Evolutionary conservation across 2,329 filamentous ascomycete species (phyloP).

Genomic region (Fusarium duplospermum): DNA sequence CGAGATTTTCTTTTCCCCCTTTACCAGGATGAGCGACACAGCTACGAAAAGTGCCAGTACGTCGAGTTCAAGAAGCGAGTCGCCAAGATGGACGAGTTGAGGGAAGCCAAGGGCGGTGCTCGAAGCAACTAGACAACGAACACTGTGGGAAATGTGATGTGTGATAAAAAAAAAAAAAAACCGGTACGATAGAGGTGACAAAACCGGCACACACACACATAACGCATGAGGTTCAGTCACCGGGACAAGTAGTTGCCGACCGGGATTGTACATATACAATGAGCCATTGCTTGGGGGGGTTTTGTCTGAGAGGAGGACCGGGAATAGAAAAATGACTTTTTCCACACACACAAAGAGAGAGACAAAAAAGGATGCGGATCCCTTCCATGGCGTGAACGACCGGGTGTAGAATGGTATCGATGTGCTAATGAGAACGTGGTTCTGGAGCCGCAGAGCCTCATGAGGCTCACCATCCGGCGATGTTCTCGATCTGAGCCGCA

Average conservation of each 20-base stretch:
- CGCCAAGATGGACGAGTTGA: constrained; percentile 97
- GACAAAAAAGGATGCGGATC: constrained; percentile 25
- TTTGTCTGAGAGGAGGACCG: constrained; percentile 38
- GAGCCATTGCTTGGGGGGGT: constrained; percentile 17
- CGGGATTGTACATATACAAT: constrained; percentile 49
- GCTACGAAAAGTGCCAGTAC: constrained; percentile 99
- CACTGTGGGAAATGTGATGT: not conserved
- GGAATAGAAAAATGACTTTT: constrained; percentile 43
- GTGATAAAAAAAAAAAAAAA: not conserved
- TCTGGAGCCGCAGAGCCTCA: constrained; percentile 36
- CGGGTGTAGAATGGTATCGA: constrained; percentile 31
- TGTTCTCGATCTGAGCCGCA: constrained; percentile 29
- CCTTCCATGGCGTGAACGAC: constrained; percentile 32
- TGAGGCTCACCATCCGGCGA: constrained; percentile 10
- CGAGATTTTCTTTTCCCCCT: constrained; percentile 13
- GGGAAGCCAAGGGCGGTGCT: constrained; percentile 83
- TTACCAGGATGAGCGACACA: constrained; percentile 88
- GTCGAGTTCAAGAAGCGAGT: constrained; percentile 98
- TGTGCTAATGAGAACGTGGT: constrained; percentile 40
- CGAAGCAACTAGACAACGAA: constrained; percentile 78
- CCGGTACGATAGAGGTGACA: not conserved
- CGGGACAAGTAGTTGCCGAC: constrained; percentile 29
- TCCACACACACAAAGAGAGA: constrained; percentile 15
- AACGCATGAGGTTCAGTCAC: constrained; percentile 1
- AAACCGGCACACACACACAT: constrained; percentile 8